These are phyloP conservation scores for Sporothrix phasma DNA, from an alignment of 2,329 filamentous ascomycete genomes.

Conservation along the genomic window DNA sequence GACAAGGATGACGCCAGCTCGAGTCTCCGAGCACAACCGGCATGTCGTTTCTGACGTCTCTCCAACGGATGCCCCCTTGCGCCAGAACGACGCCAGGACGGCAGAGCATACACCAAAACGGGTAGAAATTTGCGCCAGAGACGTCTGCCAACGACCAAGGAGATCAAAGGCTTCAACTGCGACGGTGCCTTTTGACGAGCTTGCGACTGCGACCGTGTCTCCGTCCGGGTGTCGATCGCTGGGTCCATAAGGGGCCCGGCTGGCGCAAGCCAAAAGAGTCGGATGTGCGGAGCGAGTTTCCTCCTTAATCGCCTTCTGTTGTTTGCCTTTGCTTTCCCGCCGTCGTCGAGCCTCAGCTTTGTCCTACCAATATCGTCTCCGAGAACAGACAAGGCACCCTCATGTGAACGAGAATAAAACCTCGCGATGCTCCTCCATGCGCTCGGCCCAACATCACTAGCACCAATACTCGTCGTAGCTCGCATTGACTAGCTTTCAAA, in stretches of 20 bases:
- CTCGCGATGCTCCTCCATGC: neutral
- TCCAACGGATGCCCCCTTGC: neutral
- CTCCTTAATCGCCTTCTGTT: neutral
- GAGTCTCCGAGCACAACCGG: neutral
- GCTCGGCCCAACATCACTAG: neutral
- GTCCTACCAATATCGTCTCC: neutral
- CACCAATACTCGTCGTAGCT: neutral
- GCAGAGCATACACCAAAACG: neutral
- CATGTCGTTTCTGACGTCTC: neutral
- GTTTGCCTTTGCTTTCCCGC: too few relatives aligned
- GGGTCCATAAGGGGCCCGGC: neutral
- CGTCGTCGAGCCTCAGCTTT: neutral
- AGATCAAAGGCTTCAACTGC: neutral
- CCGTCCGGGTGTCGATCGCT: neutral
- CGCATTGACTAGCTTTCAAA: neutral
- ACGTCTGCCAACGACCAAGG: neutral
- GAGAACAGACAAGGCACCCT: neutral
- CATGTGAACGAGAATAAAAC: neutral
- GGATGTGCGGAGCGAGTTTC: neutral
- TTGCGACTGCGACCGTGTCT: neutral
- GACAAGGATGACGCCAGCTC: neutral
- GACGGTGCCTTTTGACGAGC: too few relatives aligned
- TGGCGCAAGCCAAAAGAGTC: too few relatives aligned
- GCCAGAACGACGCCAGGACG: neutral
- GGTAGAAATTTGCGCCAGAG: conserved; percentile 3